Conservation (phyloP, 78 protist genomes). For the Dictyostelium purpureum region DNA sequence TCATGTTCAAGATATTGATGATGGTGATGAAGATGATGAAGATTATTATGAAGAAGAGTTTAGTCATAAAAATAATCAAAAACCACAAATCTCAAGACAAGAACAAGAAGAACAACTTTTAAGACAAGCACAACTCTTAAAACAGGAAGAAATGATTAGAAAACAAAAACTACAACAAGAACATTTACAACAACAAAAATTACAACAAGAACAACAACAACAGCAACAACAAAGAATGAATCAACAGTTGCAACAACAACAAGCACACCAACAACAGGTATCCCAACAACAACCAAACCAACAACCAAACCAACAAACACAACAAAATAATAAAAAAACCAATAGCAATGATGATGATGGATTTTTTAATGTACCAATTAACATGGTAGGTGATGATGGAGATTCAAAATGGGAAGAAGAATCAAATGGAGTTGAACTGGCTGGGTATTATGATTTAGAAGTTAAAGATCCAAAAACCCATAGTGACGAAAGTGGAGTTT, state of each 20-base stretch:
- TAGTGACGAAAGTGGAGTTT: constrained; percentile 20
- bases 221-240: not conserved
- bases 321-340: not conserved
- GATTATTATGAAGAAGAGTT: no score
- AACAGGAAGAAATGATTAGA: not conserved
- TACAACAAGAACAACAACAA: not conserved
- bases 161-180: constrained; percentile 12
- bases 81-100: no score
- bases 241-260: not conserved
- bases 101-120: not conserved
- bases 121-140: not conserved
- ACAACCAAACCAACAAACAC: not conserved
- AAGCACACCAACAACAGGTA: not conserved
- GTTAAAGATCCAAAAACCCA: constrained; percentile 55
- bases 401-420: constrained; percentile 55
- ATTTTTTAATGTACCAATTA: constrained; percentile 24
- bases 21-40: no score
- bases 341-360: constrained; percentile 27
- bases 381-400: constrained; percentile 46
- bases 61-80: no score
- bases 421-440: constrained; percentile 15
- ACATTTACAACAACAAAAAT: not conserved
- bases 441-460: constrained; percentile 61
- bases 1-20: no score
- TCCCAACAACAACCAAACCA: not conserved